Evolutionary conservation across 139 green algal species (phyloP), one percentile per base, ranked within the genome.

Genomic region (Prasinococcaceae sp.): DNA sequence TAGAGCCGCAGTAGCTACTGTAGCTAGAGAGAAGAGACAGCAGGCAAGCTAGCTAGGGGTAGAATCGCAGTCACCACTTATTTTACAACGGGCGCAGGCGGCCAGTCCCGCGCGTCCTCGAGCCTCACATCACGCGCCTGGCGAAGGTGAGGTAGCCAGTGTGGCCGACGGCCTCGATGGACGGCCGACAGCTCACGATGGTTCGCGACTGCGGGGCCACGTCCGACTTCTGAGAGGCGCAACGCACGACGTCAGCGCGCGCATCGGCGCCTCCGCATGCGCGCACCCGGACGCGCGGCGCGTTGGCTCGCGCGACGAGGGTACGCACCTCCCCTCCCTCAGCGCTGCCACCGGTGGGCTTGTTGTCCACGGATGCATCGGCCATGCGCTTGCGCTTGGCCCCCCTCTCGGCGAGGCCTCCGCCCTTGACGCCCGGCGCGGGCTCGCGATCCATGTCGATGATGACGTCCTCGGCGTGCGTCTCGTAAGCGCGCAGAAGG

Each of bases 401-500:
- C 9, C 8, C 40, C 41, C 6, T 42, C 1, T 30, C 16, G 20
- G 6, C 32, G 3, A 30, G 39, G n/a, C 16, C 41, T 10, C 17
- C 16, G 8, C n/a, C 25, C 14, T 53, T 17, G 10, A 38, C 12
- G 2, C 2, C 1, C n/a, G 35, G 16, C 1, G 29, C 2, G 37
- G 24, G 9, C n/a, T 16, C 29, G 30, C n/a, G 2, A 20, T 12
- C 24, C 33, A 53, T 24, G 17, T 46, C 23, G 43, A 3, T 60
- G 19, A 24, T 55, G 8, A 36, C 14, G n/a, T 23, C 16, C 22
- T 72, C 42, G 12, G 54, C 39, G 20, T 37, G 50, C 8, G 94
- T 77, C 27, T 94, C 79, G 53, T 92, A 83, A 4, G 70, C 55
- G 0, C 86, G 70, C 51, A 94, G n/a, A 17, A 68, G 52, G 16